Base-by-base conservation (phyloP, 1,139 yeast species). In the Taphrina betulina region DNA sequence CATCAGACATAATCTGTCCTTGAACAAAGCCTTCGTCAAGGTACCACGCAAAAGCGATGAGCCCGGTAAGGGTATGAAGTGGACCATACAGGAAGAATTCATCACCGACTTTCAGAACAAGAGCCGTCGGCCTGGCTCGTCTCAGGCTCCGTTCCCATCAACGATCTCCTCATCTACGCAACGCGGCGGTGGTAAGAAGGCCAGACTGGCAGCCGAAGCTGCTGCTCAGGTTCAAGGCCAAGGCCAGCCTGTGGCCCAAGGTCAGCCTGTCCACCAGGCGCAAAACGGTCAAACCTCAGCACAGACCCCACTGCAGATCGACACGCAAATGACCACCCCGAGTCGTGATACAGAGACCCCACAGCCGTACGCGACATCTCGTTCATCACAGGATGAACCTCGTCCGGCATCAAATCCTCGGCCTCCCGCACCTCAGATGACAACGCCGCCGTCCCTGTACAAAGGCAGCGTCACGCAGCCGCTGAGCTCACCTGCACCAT, bases 31-130 rank as follows among this genome's bases (percentile, higher is more conserved):
- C 7, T 86, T 86, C 68, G 97, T 90, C 67, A 92, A 92, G 71
- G 96, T 90, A 23, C 96, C 98, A 23, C 78, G 98, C 66, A 81
- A 87, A 68, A 92, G 95, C 17, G 85, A 88, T 69, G 97, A 92
- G 71, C 96, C 98, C 0, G 98, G 99, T 28, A 92, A 92, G 70
- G 98, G 98, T 61, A 92, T 92, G 95, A 92, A 92, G 71, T 92
- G 99, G 99, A 95, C 89, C 71, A 90, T 92, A 59, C 82, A 89
- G 62, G 94, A 86, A 42, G 75, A 83, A 46, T 89, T 85, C 68
- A 84, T 85, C 65, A 83, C 82, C 53, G 98, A 94, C 62, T 90
- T 73, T 89, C 42, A 23, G 28, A 51, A 44, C 52, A 38, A 56
- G 23, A 34, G 50, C 5, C 29, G 37, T n/a, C 19, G 58, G 28